Evolutionary conservation across 129 eudicot species (phyloP).

Genomic region (Solidago caesia): DNA sequence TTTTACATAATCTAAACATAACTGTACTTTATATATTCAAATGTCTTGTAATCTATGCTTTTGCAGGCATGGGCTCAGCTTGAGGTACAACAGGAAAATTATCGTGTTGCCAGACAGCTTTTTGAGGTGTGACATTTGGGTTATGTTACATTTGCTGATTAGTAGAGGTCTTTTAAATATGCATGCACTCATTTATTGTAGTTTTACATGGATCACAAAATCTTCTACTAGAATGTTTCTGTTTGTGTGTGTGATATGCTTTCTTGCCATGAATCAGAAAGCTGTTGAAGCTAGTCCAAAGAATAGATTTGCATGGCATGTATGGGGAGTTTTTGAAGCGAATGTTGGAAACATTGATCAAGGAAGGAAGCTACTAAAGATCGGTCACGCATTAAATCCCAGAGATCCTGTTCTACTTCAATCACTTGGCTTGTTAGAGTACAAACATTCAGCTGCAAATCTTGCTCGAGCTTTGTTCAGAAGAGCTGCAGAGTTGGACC

Average conservation of each 20-base stretch:
- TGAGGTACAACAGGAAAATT: slow-evolving; percentile 74
- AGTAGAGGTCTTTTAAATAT: neutral
- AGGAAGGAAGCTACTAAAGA: slow-evolving; percentile 78
- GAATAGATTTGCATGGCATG: slow-evolving; percentile 99
- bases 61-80: slow-evolving; percentile 98
- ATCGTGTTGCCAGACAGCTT: slow-evolving; percentile 59
- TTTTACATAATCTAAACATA: too few species aligned
- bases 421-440: slow-evolving; percentile 81
- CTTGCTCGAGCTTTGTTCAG: slow-evolving; percentile 77
- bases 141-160: neutral
- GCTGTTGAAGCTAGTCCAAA: slow-evolving; percentile 94
- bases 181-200: neutral
- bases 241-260: slow-evolving; percentile 6
- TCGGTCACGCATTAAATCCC: slow-evolving; percentile 87
- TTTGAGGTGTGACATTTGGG: slow-evolving; percentile 62
- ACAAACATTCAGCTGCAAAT: slow-evolving; percentile 68
- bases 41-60: neutral
- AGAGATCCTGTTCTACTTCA: slow-evolving; percentile 97
- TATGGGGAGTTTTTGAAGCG: slow-evolving; percentile 95
- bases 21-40: neutral
- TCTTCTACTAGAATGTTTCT: neutral
- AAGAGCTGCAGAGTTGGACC: slow-evolving; percentile 79
- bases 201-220: slow-evolving; percentile 14
- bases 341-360: slow-evolving; percentile 60
- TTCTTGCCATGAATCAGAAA: slow-evolving; percentile 52